phyloP scores from a whole-genome alignment of 2,329 filamentous ascomycete species.

The Sarocladiaceae sp. region DNA sequence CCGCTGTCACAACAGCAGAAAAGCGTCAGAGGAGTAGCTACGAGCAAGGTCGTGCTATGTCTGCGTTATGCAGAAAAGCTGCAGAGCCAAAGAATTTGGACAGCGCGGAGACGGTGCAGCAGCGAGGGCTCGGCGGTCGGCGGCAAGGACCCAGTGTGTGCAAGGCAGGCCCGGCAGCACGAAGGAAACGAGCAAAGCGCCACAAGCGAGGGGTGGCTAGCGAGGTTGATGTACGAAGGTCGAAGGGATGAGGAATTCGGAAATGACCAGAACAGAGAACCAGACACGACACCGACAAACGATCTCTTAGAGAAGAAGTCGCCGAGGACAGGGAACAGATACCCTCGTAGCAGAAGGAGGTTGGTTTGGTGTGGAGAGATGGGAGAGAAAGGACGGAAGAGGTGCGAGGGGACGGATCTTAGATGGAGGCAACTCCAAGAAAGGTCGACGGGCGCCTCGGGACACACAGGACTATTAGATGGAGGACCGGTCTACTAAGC shows the following conservation, averaged over 20 bases:
- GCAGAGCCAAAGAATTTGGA: neutral
- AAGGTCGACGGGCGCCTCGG: constrained; percentile 1
- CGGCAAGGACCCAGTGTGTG: neutral
- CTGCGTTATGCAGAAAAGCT: constrained; percentile 3
- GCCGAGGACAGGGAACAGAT: neutral
- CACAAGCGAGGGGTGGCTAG: neutral
- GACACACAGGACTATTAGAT: neutral
- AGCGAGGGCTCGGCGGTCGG: neutral
- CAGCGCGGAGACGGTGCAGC: neutral
- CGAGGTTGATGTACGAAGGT: neutral
- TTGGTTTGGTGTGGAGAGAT: neutral
- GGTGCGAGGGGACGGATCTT: constrained; percentile 6
- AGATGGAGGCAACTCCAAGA: neutral
- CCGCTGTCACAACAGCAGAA: neutral
- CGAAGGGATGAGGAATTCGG: neutral
- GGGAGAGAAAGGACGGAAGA: neutral
- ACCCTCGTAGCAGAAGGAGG: neutral
- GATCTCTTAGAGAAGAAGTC: neutral
- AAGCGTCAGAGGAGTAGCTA: neutral
- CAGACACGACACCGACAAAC: neutral
- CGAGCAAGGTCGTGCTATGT: neutral
- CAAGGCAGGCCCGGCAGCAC: neutral
- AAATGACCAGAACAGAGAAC: constrained; percentile 2
- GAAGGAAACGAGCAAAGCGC: neutral
- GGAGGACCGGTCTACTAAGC: no score